A percentile compares a stretch with the other conserved stretches of the same genome.
phyloP scores from a whole-genome alignment of 768 basidiomycete genomes.

The Daedaleopsis nitida region DNA sequence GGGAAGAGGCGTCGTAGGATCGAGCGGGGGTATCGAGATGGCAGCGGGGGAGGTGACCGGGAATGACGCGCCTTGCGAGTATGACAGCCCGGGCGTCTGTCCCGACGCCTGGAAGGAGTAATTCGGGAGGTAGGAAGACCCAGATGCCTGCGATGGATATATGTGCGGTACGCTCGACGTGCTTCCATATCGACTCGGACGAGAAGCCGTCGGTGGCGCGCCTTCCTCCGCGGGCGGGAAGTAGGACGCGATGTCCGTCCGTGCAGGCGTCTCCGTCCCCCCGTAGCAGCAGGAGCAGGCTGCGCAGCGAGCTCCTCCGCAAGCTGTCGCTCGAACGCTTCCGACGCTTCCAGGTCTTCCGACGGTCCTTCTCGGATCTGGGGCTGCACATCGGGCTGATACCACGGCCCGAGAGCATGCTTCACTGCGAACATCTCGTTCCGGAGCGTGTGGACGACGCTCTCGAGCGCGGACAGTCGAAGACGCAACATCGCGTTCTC shows the following conservation, averaged over 20 bases:
- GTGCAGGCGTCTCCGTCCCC: slow-evolving; percentile 25
- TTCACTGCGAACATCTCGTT: slow-evolving; percentile 60
- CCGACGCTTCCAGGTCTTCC: not conserved
- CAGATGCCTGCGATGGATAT: slow-evolving; percentile 10
- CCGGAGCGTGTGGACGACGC: slow-evolving; percentile 48
- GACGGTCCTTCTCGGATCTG: slow-evolving; percentile 2
- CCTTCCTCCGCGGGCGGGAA: slow-evolving; percentile 35
- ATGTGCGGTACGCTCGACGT: slow-evolving; percentile 13
- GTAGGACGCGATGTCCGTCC: slow-evolving; percentile 34
- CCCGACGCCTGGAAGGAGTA: not conserved
- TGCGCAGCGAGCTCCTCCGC: not conserved
- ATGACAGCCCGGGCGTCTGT: slow-evolving; percentile 1
- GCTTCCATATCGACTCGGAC: slow-evolving; percentile 12
- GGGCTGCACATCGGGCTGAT: slow-evolving; percentile 37
- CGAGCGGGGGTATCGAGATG: slow-evolving; percentile 57
- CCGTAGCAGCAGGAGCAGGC: not conserved
- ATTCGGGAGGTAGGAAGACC: not conserved
- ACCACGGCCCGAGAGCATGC: slow-evolving; percentile 70
- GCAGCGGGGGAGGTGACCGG: slow-evolving; percentile 22
- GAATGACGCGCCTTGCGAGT: not conserved
- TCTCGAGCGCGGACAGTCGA: slow-evolving; percentile 61
- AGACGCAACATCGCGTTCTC: slow-evolving; percentile 69
- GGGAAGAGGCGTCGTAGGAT: slow-evolving; percentile 62
- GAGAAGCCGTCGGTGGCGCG: not conserved
- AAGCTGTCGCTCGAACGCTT: not conserved